phyloP scores from a whole-genome alignment of 345 rosid species.

The Pistacia vera region DNA sequence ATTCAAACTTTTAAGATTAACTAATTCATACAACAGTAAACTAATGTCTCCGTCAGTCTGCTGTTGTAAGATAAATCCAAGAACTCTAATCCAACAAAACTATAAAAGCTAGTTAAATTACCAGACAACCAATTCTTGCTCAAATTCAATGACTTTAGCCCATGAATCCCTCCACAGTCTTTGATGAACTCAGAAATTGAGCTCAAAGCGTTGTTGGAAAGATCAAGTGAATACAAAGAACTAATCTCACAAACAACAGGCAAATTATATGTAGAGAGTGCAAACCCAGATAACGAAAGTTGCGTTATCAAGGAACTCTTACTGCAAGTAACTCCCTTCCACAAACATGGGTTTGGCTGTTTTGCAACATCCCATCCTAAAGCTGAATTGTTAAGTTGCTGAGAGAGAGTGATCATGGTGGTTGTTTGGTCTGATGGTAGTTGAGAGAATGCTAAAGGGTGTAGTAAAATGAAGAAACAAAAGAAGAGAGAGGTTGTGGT shows the following conservation, averaged over 20 bases:
- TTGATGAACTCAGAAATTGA: constrained; percentile 59
- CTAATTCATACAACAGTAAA: constrained; percentile 48
- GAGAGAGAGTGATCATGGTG: constrained; percentile 47
- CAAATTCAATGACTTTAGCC: too few species aligned
- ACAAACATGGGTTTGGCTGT: constrained; percentile 64
- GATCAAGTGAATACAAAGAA: constrained; percentile 58
- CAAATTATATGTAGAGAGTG: constrained; percentile 38
- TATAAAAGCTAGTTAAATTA: constrained; percentile 45
- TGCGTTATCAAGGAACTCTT: constrained; percentile 30
- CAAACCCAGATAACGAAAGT: constrained; percentile 42
- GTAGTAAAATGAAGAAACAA: too few species aligned
- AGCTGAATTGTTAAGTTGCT: constrained; percentile 15
- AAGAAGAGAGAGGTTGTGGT: too few species aligned
- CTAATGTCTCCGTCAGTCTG: constrained; percentile 22
- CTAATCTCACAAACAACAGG: constrained; percentile 52
- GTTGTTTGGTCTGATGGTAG: too few species aligned
- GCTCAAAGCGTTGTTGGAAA: constrained; percentile 45
- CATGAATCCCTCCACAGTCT: constrained; percentile 45
- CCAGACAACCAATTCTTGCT: too few species aligned
- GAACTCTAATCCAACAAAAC: constrained; percentile 49
- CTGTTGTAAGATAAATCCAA: constrained; percentile 75
- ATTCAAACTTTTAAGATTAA: constrained; percentile 46
- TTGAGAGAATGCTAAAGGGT: too few species aligned
- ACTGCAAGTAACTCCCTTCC: constrained; percentile 63
- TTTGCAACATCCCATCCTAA: constrained; percentile 49